Conservation (phyloP, 192 early-diverging fungal species). For the Coemansia sp. region DNA sequence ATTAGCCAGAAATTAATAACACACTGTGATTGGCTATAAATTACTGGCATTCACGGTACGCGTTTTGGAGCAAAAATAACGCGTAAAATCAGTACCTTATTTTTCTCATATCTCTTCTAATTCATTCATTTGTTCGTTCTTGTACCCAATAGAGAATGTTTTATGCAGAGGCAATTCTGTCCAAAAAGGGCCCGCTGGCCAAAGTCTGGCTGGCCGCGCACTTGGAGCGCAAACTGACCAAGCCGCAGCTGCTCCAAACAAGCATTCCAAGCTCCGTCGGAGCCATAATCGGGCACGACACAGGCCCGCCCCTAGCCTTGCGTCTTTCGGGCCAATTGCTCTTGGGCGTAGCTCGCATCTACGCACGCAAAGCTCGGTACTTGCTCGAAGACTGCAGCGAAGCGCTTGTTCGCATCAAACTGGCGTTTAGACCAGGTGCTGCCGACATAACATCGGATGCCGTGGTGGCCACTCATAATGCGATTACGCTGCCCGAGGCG, state of each 20-base stretch:
- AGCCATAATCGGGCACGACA: conserved; percentile 76
- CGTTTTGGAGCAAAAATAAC: too few species aligned
- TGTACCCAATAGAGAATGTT: conserved; percentile 55
- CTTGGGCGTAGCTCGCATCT: conserved; percentile 92
- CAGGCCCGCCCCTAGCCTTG: conserved; percentile 81
- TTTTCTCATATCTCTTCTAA: too few species aligned
- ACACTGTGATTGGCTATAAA: too few species aligned
- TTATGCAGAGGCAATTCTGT: conserved; percentile 75
- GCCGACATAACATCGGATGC: conserved; percentile 83
- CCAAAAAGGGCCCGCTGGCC: conserved; percentile 85
- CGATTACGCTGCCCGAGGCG: conserved; percentile 85
- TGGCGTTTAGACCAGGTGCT: conserved; percentile 72
- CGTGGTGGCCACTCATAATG: conserved; percentile 66
- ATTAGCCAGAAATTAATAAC: too few species aligned
- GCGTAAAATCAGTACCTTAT: too few species aligned
- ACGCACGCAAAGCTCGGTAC: conserved; percentile 94
- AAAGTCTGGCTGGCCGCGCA: conserved; percentile 98
- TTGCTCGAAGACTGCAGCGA: conserved; percentile 97
- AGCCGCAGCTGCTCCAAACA: conserved; percentile 92
- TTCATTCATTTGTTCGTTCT: too few species aligned
- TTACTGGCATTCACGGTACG: too few species aligned
- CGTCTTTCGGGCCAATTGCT: conserved; percentile 95
- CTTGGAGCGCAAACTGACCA: conserved; percentile 95
- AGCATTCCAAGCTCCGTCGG: conserved; percentile 85
- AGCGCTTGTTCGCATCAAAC: conserved; percentile 90